Percentiles rank a stretch among this genome's conserved stretches.
phyloP scores from a whole-genome alignment of 2,329 filamentous ascomycete species.

The Fusarium burgessii region DNA sequence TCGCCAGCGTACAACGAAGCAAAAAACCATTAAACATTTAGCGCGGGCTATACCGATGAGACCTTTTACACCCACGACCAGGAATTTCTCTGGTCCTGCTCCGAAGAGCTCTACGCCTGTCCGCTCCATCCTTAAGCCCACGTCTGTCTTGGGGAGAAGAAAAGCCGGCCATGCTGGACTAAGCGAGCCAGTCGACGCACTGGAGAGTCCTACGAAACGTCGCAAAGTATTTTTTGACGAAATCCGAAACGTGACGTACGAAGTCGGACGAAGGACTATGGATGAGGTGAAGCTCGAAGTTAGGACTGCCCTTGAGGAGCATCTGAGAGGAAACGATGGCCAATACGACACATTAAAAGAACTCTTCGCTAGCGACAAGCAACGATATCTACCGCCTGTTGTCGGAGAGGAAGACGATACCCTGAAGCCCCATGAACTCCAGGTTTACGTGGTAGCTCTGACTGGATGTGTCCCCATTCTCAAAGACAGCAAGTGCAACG shows the following conservation, averaged over 20 bases:
- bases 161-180: conserved; percentile 59
- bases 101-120: conserved; percentile 57
- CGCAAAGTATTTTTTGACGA: conserved; percentile 71
- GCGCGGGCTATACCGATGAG: conserved; percentile 39
- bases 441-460: conserved; percentile 72
- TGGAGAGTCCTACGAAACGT: conserved; percentile 63
- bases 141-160: conserved; percentile 59
- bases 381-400: conserved; percentile 54
- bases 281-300: conserved; percentile 68
- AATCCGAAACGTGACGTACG: conserved; percentile 67
- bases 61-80: conserved; percentile 52
- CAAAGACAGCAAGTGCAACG: conserved; percentile 67
- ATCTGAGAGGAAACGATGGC: conserved; percentile 68
- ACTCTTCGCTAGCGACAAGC: conserved; percentile 65
- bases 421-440: conserved; percentile 66
- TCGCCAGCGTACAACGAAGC: conserved; percentile 27
- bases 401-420: conserved; percentile 61
- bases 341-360: conserved; percentile 72
- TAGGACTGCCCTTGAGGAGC: conserved; percentile 66
- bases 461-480: conserved; percentile 71
- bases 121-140: conserved; percentile 66
- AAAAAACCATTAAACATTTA: conserved; percentile 3
- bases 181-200: conserved; percentile 54
- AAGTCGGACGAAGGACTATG: conserved; percentile 64
- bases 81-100: conserved; percentile 50